phyloP scores from a whole-genome alignment of 176 grass and related monocot species.

The Calamus simplicifolius region DNA sequence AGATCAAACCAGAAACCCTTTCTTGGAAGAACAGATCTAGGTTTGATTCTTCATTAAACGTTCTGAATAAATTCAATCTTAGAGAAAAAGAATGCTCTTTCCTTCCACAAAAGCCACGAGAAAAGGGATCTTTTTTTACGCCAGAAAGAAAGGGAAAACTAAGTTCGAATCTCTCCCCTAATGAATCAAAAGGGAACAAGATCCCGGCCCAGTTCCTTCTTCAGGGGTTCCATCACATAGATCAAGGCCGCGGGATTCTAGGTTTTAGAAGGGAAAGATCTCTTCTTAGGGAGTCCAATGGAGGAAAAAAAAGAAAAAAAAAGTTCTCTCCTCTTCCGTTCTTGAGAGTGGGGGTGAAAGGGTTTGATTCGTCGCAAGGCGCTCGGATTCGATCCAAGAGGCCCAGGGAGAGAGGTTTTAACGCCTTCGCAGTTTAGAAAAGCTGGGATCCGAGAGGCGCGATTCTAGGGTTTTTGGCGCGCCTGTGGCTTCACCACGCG shows the following conservation, averaged over 20 bases:
- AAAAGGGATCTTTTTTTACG: neutral
- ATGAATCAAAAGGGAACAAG: neutral
- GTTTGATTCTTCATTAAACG: neutral
- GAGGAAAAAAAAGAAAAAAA: no score
- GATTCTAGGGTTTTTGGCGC: constrained; percentile 1
- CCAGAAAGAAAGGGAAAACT: neutral
- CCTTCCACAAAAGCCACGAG: neutral
- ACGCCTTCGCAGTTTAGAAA: neutral
- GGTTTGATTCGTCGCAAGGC: no score
- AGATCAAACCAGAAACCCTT: constrained; percentile 6
- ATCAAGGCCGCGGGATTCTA: neutral
- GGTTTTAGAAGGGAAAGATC: constrained; percentile 2
- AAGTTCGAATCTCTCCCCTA: neutral
- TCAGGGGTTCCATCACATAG: neutral
- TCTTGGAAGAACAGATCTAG: constrained; percentile 15
- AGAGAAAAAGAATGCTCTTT: neutral
- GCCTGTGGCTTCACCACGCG: neutral
- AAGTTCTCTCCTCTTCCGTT: no score
- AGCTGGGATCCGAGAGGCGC: neutral
- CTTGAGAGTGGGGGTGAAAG: neutral
- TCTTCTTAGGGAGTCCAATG: neutral
- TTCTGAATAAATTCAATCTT: neutral
- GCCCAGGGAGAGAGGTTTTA: neutral
- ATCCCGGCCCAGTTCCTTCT: constrained; percentile 1
- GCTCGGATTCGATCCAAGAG: neutral